Evolutionary conservation across 2,329 filamentous ascomycete genomes (phyloP).

Genomic region (Sporothrix schenckii): DNA sequence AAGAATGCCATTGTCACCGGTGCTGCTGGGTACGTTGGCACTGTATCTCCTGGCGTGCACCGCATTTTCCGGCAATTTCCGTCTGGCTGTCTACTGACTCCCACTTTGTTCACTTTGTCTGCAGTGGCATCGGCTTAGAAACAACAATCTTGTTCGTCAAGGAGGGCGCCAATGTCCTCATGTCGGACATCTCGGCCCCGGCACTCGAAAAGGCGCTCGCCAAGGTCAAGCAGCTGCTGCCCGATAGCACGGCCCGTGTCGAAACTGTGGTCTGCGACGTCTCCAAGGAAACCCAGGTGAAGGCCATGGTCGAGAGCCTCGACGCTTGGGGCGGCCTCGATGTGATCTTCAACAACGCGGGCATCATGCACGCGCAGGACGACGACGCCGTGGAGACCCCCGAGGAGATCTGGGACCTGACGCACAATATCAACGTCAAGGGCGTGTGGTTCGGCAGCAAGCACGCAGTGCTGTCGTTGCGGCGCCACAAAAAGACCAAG

Average conservation of each 20-base stretch:
- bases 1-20: slow-evolving; percentile 77
- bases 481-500: slow-evolving; percentile 75
- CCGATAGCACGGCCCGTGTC: slow-evolving; percentile 57
- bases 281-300: slow-evolving; percentile 78
- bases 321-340: slow-evolving; percentile 88
- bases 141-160: slow-evolving; percentile 86
- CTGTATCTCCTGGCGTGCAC: not conserved
- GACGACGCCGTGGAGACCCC: slow-evolving; percentile 80
- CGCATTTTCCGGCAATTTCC: not conserved
- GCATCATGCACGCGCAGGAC: slow-evolving; percentile 89
- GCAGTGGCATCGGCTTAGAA: slow-evolving; percentile 88
- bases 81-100: not conserved
- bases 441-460: slow-evolving; percentile 97
- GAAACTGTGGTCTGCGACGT: slow-evolving; percentile 73
- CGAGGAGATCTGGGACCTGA: slow-evolving; percentile 91
- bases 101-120: not conserved
- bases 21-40: slow-evolving; percentile 70
- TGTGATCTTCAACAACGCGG: slow-evolving; percentile 96
- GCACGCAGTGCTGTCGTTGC: slow-evolving; percentile 81
- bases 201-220: slow-evolving; percentile 75
- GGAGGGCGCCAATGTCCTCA: slow-evolving; percentile 82
- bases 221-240: slow-evolving; percentile 74
- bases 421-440: slow-evolving; percentile 94
- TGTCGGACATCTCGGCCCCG: slow-evolving; percentile 80
- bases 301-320: slow-evolving; percentile 71